phyloP scores from a whole-genome alignment of 805 yeast species.

The Cyberlindnera subsufficiens region DNA sequence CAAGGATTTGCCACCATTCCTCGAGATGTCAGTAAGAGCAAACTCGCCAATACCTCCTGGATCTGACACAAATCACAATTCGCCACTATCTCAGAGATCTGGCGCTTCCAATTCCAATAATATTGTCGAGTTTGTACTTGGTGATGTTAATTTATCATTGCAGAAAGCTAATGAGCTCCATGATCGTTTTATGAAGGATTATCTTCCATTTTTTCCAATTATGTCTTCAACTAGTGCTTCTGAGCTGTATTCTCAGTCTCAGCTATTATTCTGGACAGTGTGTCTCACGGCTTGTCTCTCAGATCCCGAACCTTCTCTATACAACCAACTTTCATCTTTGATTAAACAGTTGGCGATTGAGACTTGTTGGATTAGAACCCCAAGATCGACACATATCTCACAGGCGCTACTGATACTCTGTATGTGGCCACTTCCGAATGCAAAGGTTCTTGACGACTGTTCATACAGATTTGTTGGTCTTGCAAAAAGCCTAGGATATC shows the following conservation, averaged over 20 bases:
- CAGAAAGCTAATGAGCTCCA: slow-evolving; percentile 71
- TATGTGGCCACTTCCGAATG: slow-evolving; percentile 91
- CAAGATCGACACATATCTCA: slow-evolving; percentile 88
- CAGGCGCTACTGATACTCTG: slow-evolving; percentile 83
- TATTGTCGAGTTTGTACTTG: slow-evolving; percentile 64
- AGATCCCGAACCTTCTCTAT: slow-evolving; percentile 81
- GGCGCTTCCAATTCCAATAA: slow-evolving; percentile 18
- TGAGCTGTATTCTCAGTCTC: slow-evolving; percentile 78
- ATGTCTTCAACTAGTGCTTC: slow-evolving; percentile 64
- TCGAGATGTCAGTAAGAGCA: slow-evolving; percentile 37
- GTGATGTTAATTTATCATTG: slow-evolving; percentile 64
- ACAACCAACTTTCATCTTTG: slow-evolving; percentile 66
- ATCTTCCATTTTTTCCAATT: slow-evolving; percentile 76
- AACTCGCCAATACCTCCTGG: slow-evolving; percentile 10
- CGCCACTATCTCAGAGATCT: slow-evolving; percentile 21
- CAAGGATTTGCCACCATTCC: slow-evolving; percentile 34
- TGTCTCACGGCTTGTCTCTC: slow-evolving; percentile 80
- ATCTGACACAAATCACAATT: slow-evolving; percentile 7
- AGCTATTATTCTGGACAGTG: slow-evolving; percentile 84
- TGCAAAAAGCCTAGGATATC: slow-evolving; percentile 79
- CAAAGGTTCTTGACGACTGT: slow-evolving; percentile 86
- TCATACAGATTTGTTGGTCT: slow-evolving; percentile 84
- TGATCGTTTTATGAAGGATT: slow-evolving; percentile 55
- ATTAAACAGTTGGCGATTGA: slow-evolving; percentile 86
- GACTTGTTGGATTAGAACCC: slow-evolving; percentile 90